Conservation (phyloP, 2,329 filamentous ascomycete species). For the Venturia oleaginea region DNA sequence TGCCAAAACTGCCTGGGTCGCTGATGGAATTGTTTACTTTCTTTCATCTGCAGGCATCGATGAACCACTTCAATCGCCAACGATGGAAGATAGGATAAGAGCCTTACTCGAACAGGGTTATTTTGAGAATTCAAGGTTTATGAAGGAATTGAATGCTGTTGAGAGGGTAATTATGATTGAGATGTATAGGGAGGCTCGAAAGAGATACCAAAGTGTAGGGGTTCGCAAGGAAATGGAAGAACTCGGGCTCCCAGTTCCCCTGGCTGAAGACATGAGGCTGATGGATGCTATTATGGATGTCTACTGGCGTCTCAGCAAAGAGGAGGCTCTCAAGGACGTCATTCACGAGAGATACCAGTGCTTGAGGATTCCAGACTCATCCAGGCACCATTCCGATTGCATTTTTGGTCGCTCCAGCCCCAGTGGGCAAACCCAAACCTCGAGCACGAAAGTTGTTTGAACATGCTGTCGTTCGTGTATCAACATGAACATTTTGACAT, state of each 20-base stretch:
- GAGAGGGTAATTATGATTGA: not conserved
- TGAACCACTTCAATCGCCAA: not conserved
- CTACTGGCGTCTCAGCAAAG: not conserved
- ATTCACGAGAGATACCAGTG: not conserved
- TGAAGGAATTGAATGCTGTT: not conserved
- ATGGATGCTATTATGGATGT: not conserved
- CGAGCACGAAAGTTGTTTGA: no score
- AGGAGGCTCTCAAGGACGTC: not conserved
- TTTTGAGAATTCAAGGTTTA: not conserved
- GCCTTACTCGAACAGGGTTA: not conserved
- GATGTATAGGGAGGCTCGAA: not conserved
- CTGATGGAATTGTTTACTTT: not conserved
- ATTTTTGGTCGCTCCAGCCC: no score
- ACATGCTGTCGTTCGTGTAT: no score
- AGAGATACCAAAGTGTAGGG: not conserved
- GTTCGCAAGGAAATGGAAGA: not conserved
- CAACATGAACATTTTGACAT: no score
- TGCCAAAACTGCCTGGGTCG: not conserved
- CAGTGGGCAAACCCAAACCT: no score
- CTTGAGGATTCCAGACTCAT: not conserved
- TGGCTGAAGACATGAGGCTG: not conserved
- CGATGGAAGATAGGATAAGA: not conserved
- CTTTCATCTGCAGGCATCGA: not conserved
- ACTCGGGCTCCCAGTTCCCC: not conserved
- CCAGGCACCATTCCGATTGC: not conserved